phyloP scores from a whole-genome alignment of 2,329 filamentous ascomycete genomes.

The Reticulascus tulasneorum region DNA sequence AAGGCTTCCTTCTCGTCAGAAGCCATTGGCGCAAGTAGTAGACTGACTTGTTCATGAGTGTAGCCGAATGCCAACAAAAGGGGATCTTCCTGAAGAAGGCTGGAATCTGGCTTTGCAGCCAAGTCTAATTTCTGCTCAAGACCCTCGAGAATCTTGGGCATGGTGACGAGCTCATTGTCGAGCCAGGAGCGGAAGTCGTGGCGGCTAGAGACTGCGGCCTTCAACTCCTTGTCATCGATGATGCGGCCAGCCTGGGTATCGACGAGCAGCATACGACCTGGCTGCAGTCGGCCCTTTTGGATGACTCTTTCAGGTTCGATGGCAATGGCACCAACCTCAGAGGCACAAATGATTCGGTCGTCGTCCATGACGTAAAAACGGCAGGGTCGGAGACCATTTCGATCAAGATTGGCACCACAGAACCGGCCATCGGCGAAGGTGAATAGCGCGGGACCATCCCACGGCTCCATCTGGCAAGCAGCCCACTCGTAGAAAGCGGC shows the following conservation, averaged over 20 bases:
- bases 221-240: constrained; percentile 90
- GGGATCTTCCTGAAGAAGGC: constrained; percentile 76
- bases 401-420: constrained; percentile 93
- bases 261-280: constrained; percentile 92
- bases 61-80: constrained; percentile 86
- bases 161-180: constrained; percentile 75
- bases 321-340: constrained; percentile 88
- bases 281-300: constrained; percentile 90
- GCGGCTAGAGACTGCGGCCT: constrained; percentile 79
- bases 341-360: constrained; percentile 94
- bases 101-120: constrained; percentile 61
- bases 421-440: constrained; percentile 95
- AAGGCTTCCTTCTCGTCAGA: constrained; percentile 96
- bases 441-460: constrained; percentile 95
- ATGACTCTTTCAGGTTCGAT: constrained; percentile 88
- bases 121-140: constrained; percentile 58
- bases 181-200: constrained; percentile 88
- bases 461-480: constrained; percentile 97
- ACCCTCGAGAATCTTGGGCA: constrained; percentile 69
- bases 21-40: constrained; percentile 91
- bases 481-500: constrained; percentile 98
- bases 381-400: constrained; percentile 92
- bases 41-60: constrained; percentile 89
- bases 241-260: constrained; percentile 87
- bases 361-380: constrained; percentile 97